phyloP scores from a whole-genome alignment of 2,329 filamentous ascomycete genomes.

The Penicillium griseofulvum region DNA sequence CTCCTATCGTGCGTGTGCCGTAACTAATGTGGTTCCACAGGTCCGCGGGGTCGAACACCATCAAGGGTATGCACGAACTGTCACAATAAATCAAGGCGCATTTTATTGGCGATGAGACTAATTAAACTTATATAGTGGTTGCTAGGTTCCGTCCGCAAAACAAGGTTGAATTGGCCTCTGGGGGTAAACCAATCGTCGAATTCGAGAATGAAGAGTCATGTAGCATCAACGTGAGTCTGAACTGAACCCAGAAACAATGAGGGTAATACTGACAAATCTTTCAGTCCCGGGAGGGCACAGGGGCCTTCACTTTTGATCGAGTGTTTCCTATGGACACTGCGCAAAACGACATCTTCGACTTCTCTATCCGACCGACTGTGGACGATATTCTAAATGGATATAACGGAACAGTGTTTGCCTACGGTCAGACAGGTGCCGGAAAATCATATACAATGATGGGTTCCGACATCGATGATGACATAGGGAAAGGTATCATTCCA shows the following conservation, averaged over 20 bases:
- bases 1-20: slow-evolving; percentile 4
- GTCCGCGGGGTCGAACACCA: slow-evolving; percentile 46
- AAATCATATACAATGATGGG: slow-evolving; percentile 99
- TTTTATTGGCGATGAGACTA: background rate
- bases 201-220: slow-evolving; percentile 91
- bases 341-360: slow-evolving; percentile 95
- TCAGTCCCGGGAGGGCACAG: slow-evolving; percentile 77
- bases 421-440: slow-evolving; percentile 95
- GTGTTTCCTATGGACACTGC: slow-evolving; percentile 92
- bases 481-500: slow-evolving; percentile 89
- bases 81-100: background rate
- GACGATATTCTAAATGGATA: slow-evolving; percentile 98
- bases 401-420: slow-evolving; percentile 98
- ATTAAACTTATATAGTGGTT: slow-evolving; percentile 65
- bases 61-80: slow-evolving; percentile 48
- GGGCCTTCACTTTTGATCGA: slow-evolving; percentile 92
- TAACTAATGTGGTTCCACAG: slow-evolving; percentile 17
- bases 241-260: slow-evolving; percentile 11
- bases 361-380: slow-evolving; percentile 91
- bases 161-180: slow-evolving; percentile 83
- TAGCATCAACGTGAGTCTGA: slow-evolving; percentile 66
- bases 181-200: slow-evolving; percentile 85
- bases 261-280: slow-evolving; percentile 19
- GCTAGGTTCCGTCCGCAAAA: slow-evolving; percentile 98
- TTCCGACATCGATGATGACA: slow-evolving; percentile 85